Evolutionary conservation across 768 basidiomycete genomes (phyloP).

Genomic region (Leccinum rimulosum): DNA sequence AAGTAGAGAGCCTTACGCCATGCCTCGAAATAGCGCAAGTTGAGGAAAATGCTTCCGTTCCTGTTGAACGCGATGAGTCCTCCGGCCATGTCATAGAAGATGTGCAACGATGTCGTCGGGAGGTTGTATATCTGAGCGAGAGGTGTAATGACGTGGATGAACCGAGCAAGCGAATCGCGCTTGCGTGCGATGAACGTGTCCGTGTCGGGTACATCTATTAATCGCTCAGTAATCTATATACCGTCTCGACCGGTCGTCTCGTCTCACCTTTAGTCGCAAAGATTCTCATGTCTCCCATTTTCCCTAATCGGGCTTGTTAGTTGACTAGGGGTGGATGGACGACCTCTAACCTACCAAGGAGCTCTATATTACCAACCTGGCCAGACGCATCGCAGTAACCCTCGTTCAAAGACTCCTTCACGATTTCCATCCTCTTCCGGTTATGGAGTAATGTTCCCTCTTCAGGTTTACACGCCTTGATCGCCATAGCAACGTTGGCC

Average conservation of each 20-base stretch:
- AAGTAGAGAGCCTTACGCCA: conserved; percentile 61
- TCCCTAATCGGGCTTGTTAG: conserved; percentile 38
- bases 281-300: conserved; percentile 60
- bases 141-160: conserved; percentile 65
- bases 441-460: conserved; percentile 59
- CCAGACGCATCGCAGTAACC: conserved; percentile 83
- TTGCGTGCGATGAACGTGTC: conserved; percentile 50
- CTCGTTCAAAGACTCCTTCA: conserved; percentile 75
- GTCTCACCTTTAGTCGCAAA: conserved; percentile 59
- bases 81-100: conserved; percentile 83
- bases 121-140: conserved; percentile 73
- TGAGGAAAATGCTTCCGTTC: conserved; percentile 83
- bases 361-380: conserved; percentile 53
- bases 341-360: conserved; percentile 47
- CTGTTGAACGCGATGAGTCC: conserved; percentile 93
- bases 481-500: conserved; percentile 71
- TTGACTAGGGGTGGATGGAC: background rate
- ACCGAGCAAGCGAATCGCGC: conserved; percentile 61
- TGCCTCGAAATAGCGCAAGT: conserved; percentile 78
- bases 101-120: conserved; percentile 68
- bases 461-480: conserved; percentile 72
- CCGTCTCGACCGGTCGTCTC: background rate
- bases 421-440: conserved; percentile 62
- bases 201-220: conserved; percentile 55
- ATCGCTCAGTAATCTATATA: conserved; percentile 1